Percentiles rank a stretch among this genome's conserved stretches.
phyloP scores from a whole-genome alignment of 2,329 filamentous ascomycete genomes.

The Akanthomyces uredinophilus region DNA sequence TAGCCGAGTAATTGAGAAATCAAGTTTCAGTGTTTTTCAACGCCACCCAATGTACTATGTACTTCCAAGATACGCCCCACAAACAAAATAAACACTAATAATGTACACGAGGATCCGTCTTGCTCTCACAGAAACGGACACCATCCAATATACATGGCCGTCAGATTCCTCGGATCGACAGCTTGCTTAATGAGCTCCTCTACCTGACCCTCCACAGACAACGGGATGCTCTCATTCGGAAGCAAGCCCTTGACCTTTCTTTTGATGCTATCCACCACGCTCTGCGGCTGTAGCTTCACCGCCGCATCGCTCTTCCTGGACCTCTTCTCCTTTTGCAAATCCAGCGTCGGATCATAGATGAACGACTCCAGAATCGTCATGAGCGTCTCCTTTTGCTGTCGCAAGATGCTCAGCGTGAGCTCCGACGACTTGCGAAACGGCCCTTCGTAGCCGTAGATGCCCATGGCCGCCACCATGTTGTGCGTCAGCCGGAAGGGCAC shows the following conservation, averaged over 20 bases:
- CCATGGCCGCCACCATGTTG: constrained; percentile 98
- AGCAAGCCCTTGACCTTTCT: constrained; percentile 81
- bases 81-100: not conserved
- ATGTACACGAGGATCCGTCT: not conserved
- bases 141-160: constrained; percentile 98
- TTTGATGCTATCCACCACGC: constrained; percentile 83
- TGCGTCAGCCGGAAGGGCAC: constrained; percentile 96
- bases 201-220: constrained; percentile 96
- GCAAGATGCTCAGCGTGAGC: constrained; percentile 74
- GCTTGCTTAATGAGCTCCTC: constrained; percentile 89
- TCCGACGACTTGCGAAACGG: constrained; percentile 90
- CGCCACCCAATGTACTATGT: not conserved
- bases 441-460: constrained; percentile 87
- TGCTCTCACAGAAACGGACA: constrained; percentile 48
- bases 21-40: not conserved
- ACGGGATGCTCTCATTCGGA: constrained; percentile 80
- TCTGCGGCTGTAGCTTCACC: constrained; percentile 53
- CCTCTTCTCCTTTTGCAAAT: constrained; percentile 69
- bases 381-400: constrained; percentile 90
- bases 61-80: not conserved
- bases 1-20: not conserved
- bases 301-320: constrained; percentile 33
- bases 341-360: constrained; percentile 91
- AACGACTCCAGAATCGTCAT: constrained; percentile 98
- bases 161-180: constrained; percentile 70